These are phyloP conservation scores for Telfairia occidentalis DNA, from an alignment of 331 rosid genomes.

Conservation along the genomic window DNA sequence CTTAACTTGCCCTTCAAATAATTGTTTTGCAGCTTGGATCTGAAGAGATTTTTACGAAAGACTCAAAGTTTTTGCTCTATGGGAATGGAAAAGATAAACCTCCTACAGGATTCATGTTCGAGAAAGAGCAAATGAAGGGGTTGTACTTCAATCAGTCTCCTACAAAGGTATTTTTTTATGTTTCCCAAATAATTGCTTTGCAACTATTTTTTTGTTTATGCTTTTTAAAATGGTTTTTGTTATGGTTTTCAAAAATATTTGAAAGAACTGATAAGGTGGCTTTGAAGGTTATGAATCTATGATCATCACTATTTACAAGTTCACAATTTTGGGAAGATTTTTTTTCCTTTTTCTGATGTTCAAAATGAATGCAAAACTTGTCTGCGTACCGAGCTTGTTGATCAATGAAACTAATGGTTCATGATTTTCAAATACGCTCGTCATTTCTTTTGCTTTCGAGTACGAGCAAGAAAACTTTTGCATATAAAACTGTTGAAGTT, in stretches of 20 bases:
- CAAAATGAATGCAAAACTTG: neutral
- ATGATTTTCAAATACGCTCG: neutral
- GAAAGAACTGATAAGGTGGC: neutral
- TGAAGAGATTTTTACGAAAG: conserved; percentile 70
- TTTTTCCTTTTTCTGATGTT: neutral
- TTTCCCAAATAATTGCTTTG: neutral
- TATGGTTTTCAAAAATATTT: neutral
- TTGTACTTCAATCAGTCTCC: conserved; percentile 84
- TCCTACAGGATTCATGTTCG: conserved; percentile 96
- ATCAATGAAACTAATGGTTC: neutral
- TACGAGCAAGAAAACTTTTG: neutral
- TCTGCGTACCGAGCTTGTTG: neutral
- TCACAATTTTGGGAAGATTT: neutral
- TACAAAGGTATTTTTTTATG: conserved; percentile 47
- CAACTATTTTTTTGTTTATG: neutral
- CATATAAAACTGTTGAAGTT: neutral
- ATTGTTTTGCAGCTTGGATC: conserved; percentile 63
- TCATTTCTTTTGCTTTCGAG: neutral
- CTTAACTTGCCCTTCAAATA: neutral
- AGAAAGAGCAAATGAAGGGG: conserved; percentile 94
- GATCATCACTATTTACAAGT: neutral
- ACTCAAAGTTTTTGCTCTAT: conserved; percentile 65
- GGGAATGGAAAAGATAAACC: conserved; percentile 80
- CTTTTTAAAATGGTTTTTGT: neutral
- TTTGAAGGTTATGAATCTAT: neutral